Evolutionary conservation across 495 filamentous ascomycete species (phyloP), one percentile per base, ranked within the genome.

Genomic region (Aspergillus incahuasiensis): DNA sequence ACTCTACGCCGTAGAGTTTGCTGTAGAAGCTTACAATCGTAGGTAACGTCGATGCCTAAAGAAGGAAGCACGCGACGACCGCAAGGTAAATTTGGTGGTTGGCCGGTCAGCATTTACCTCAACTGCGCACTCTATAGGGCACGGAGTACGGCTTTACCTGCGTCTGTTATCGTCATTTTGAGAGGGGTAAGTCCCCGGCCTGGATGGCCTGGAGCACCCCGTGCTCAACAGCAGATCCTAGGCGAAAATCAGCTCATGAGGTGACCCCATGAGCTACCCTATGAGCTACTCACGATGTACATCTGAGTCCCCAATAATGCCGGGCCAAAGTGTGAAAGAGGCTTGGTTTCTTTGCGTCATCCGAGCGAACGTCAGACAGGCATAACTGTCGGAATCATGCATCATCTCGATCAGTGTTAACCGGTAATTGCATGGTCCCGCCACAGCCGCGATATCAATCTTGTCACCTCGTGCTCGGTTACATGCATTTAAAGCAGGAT

Each of bases 371-470:
- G 32, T 24, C 45, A 54, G 43, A 39, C 39, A 55, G 51, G 20
- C 49, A 42, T 57, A n/a, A n/a, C n/a, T n/a, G 38, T 47, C 47
- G 11, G 54, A 32, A 52, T 47, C 48, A 45, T 57, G 24, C 40
- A 42, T 57, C 18, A 25, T 45, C 45, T 56, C 46, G 41, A 52
- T 9, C 18, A 35, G 34, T 20, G 20, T 51, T 13, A 25, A 25
- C 7, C 11, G 12, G 32, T 21, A 25, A 49, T 42, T 50, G 28
- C 3, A 41, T 20, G 45, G 35, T 61, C 51, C 65, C 61, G 63
- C 66, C 60, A 65, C 56, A 69, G 49, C 66, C 64, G 64, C 66
- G 56, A 62, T 56, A 61, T 63, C 61, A 56, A 21, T 38, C 49
- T 35, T 11, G 9, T 7, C 32, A 35, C 32, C 32, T 35, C 32